Evolutionary conservation across 768 basidiomycete species (phyloP), one percentile per base, ranked within the genome.

Genomic region (Russula earlei): DNA sequence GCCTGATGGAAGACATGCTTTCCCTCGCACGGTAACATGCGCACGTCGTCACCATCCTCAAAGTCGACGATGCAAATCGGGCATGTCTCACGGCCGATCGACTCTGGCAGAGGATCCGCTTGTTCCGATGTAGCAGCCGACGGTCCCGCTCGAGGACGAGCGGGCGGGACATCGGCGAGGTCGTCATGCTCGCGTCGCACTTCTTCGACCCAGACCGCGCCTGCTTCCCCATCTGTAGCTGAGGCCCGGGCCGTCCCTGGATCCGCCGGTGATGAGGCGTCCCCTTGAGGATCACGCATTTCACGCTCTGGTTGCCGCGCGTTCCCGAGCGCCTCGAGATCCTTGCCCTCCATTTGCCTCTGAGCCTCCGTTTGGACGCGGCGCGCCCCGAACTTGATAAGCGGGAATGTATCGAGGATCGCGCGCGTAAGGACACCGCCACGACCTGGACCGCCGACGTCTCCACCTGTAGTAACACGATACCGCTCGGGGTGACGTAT

Each of bases 1-100:
- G 74, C 71, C 64, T 87, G 84, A 65, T 98, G 94, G 73, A 95
- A 98, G 56, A 80, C 77, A 67, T 97, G 94, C 61, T 88, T 83
- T 44, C 87, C 87, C 66, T 93, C 89, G 69, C 94, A 97, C 1
- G 93, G 94, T 46, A 97, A 71, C 38, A 95, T 78, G 22, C 94
- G 83, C 14, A 96, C 70, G 67, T 95, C 90, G 64, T 97, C 94
- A 1, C 92, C 94, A 58, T 89, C 86, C 67, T 93, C 88, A 64
- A 97, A 97, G 63, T 95, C 92, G 43, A 90, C 77, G 56, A 97
- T 85, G 68, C 94, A 97, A 58, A 97, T 97, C 5, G 94, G 93
- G 71, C 94, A 97, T 12, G 85, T 91, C 69, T 92, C 87, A 37
- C 81, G 78, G 5, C 87, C 87, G 34, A 90, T 88, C 14, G 79